Conservation (phyloP, 208 protist genomes). For the Trypanosoma lewisi region DNA sequence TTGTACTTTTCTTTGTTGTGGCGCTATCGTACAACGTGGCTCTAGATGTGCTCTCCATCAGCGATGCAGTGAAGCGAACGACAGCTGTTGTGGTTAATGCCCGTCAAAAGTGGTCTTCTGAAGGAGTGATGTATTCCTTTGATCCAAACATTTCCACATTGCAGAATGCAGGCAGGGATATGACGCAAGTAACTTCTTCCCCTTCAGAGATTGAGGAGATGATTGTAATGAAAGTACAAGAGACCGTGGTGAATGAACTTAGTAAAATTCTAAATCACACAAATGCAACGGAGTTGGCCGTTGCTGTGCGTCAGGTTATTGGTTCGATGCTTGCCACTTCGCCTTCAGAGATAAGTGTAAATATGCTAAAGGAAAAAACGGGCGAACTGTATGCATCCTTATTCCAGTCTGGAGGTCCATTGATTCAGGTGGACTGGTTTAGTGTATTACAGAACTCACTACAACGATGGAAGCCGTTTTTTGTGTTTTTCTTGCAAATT, state of each 20-base stretch:
- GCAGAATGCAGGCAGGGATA: not conserved
- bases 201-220: slow-evolving; percentile 12
- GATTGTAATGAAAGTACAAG: slow-evolving; percentile 23
- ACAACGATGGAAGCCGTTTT: slow-evolving; percentile 32
- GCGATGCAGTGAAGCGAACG: slow-evolving; percentile 39
- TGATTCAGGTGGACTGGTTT: slow-evolving; percentile 36
- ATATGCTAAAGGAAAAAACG: not conserved
- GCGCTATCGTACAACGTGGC: slow-evolving; percentile 46
- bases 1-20: slow-evolving; percentile 46
- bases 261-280: slow-evolving; percentile 40
- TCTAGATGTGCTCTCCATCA: slow-evolving; percentile 47
- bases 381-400: not conserved
- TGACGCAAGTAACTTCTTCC: slow-evolving; percentile 8
- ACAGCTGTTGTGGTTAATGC: slow-evolving; percentile 42
- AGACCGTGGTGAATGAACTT: slow-evolving; percentile 44
- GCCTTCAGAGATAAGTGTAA: slow-evolving; percentile 14
- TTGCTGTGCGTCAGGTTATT: slow-evolving; percentile 12
- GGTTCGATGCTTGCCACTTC: slow-evolving; percentile 9
- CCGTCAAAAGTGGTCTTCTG: slow-evolving; percentile 14
- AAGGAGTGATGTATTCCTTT: not conserved
- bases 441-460: slow-evolving; percentile 21
- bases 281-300: slow-evolving; percentile 41
- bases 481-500: slow-evolving; percentile 23
- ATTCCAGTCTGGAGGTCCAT: slow-evolving; percentile 13
- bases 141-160: not conserved